A percentile compares a stretch with the other conserved stretches of the same genome.
phyloP scores from a whole-genome alignment of 495 filamentous ascomycete genomes.

The Podospora comata region DNA sequence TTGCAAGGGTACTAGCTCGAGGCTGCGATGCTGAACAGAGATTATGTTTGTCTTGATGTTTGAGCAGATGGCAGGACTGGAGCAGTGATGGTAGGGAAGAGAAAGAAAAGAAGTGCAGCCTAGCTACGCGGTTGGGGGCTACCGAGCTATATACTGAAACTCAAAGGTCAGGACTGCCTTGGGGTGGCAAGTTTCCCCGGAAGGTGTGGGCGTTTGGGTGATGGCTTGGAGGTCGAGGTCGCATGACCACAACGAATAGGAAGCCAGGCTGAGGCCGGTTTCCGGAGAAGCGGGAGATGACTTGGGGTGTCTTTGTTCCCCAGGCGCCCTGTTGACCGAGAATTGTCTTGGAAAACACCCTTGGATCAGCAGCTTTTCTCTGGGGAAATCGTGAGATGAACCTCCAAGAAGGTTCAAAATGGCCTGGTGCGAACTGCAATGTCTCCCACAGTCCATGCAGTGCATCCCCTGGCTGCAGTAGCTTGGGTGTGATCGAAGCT shows the following conservation, averaged over 20 bases:
- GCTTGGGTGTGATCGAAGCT: constrained; percentile 23
- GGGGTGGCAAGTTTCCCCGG: constrained; percentile 7
- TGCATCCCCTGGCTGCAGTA: constrained; percentile 27
- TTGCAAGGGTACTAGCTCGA: neutral
- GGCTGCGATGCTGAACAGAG: constrained; percentile 2
- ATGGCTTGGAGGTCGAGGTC: constrained; percentile 8
- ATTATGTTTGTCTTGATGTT: neutral
- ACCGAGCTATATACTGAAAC: constrained; percentile 6
- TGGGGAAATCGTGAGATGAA: constrained; percentile 2
- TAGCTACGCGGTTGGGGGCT: neutral
- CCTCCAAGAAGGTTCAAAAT: constrained; percentile 5
- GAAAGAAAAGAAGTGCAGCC: neutral
- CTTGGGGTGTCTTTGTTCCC: neutral
- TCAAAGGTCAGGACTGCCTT: constrained; percentile 1
- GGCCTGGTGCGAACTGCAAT: neutral
- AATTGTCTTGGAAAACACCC: neutral
- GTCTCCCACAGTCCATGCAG: constrained; percentile 14
- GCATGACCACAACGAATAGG: constrained; percentile 12
- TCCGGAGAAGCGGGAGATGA: neutral
- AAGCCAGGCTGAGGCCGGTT: neutral
- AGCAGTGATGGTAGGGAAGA: neutral
- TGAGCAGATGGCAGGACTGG: neutral
- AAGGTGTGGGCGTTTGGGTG: neutral
- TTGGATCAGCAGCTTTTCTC: neutral
- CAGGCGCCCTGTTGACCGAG: neutral